Conservation (phyloP, 306 rosid genomes). For the Cicer yamashitae region DNA sequence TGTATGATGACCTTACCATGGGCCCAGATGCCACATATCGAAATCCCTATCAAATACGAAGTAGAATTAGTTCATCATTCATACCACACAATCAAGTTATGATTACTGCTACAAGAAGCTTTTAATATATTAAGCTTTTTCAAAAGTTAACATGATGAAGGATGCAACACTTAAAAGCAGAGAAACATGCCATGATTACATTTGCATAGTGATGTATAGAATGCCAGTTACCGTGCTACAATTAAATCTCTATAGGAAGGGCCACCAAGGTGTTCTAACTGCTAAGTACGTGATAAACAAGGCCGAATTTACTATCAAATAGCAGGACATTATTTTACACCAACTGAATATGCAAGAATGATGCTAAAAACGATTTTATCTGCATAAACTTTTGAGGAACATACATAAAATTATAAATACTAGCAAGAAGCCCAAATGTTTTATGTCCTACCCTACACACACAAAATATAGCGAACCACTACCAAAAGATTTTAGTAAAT, state of each 20-base stretch:
- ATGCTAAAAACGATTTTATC: conserved; percentile 11
- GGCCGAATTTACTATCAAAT: conserved; percentile 9
- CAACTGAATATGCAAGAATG: conserved; percentile 22
- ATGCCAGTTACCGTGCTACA: conserved; percentile 33
- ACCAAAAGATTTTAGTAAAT: conserved; percentile 25
- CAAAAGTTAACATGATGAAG: conserved; percentile 30
- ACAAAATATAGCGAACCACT: conserved; percentile 26
- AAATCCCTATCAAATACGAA: conserved; percentile 70
- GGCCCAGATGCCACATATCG: conserved; percentile 95
- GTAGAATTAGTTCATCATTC: conserved; percentile 39
- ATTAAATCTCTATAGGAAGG: conserved; percentile 2
- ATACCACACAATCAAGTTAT: conserved; percentile 36
- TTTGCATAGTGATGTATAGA: conserved; percentile 39
- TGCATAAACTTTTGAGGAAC: conserved; percentile 17
- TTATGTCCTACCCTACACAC: conserved; percentile 7
- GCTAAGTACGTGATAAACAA: conserved; percentile 17
- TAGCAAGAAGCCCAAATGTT: conserved; percentile 24
- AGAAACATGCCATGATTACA: conserved; percentile 34
- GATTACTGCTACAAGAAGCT: conserved; percentile 28
- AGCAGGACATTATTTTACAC: conserved; percentile 25
- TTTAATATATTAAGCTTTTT: conserved; percentile 26
- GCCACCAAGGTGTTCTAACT: conserved; percentile 27
- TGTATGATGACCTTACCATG: conserved; percentile 92
- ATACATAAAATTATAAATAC: conserved; percentile 25
- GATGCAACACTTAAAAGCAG: conserved; percentile 37